A percentile compares a stretch with the other conserved stretches of the same genome.
Conservation (phyloP, 2,329 filamentous ascomycete species). For the Aphanocladium album region DNA sequence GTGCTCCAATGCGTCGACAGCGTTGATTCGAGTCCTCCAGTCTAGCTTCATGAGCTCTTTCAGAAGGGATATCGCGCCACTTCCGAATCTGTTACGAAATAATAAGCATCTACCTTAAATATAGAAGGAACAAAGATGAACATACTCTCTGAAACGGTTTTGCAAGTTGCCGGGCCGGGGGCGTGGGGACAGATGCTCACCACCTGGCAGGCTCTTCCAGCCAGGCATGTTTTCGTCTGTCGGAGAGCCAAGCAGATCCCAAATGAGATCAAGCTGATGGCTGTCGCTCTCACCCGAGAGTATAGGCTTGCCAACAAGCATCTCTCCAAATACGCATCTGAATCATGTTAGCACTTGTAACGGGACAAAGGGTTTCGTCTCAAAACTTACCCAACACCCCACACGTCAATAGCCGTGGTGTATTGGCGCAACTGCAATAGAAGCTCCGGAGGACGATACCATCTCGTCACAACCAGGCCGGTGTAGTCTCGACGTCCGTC, state of each 20-base stretch:
- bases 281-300: constrained; percentile 82
- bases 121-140: constrained; percentile 1
- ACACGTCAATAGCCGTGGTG: constrained; percentile 96
- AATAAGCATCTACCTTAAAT: constrained; percentile 15
- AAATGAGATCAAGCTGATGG: constrained; percentile 90
- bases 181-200: constrained; percentile 65
- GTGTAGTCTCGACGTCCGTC: constrained; percentile 89
- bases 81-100: constrained; percentile 47
- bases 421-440: constrained; percentile 83
- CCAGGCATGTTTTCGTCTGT: constrained; percentile 90
- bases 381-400: constrained; percentile 80
- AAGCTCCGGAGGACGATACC: constrained; percentile 94
- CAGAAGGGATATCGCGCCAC: constrained; percentile 71
- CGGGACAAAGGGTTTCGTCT: neutral
- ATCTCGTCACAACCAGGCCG: constrained; percentile 90
- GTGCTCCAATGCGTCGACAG: constrained; percentile 87
- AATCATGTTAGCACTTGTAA: constrained; percentile 19
- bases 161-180: constrained; percentile 59
- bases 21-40: constrained; percentile 84
- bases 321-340: constrained; percentile 96
- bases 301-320: constrained; percentile 92
- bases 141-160: constrained; percentile 68
- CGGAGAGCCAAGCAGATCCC: constrained; percentile 84
- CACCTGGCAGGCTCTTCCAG: constrained; percentile 78
- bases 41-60: constrained; percentile 81